These are phyloP conservation scores for Fraxinus latifolia DNA, from an alignment of 305 asterid genomes.

Conservation along the genomic window DNA sequence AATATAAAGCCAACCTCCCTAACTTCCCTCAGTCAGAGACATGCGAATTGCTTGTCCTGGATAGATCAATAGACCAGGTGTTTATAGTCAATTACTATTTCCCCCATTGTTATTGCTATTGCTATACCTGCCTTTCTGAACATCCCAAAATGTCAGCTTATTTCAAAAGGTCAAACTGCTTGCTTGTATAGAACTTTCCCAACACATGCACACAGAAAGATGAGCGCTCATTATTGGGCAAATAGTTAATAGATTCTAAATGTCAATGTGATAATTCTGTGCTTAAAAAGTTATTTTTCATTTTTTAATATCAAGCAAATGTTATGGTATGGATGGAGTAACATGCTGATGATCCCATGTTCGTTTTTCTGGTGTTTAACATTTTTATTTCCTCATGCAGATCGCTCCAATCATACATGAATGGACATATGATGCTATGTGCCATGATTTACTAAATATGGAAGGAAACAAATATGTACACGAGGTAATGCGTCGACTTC, in stretches of 20 bases:
- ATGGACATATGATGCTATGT: slow-evolving; percentile 99
- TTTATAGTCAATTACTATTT: background rate
- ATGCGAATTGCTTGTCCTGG: slow-evolving; percentile 92
- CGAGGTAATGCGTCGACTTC: slow-evolving; percentile 54
- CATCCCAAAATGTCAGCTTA: background rate
- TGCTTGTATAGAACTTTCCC: background rate
- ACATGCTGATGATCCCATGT: background rate
- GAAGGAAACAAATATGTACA: slow-evolving; percentile 96
- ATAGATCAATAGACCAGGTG: slow-evolving; percentile 98
- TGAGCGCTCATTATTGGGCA: background rate
- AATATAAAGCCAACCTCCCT: slow-evolving; percentile 75
- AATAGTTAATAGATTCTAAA: background rate
- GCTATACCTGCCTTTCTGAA: background rate
- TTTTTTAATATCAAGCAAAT: background rate
- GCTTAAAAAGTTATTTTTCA: background rate
- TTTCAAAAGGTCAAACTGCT: background rate
- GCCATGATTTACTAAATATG: slow-evolving; percentile 91
- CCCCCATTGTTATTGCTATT: slow-evolving; percentile 4
- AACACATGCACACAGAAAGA: background rate
- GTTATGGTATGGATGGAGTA: background rate
- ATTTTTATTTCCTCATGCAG: slow-evolving; percentile 34
- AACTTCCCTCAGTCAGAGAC: slow-evolving; percentile 92
- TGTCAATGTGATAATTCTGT: background rate
- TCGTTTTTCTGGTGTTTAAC: slow-evolving; percentile 16
- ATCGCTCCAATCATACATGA: slow-evolving; percentile 97